Base-by-base conservation (phyloP, 192 early-diverging fungal genomes). In the Gryganskiella cystojenkinii region DNA sequence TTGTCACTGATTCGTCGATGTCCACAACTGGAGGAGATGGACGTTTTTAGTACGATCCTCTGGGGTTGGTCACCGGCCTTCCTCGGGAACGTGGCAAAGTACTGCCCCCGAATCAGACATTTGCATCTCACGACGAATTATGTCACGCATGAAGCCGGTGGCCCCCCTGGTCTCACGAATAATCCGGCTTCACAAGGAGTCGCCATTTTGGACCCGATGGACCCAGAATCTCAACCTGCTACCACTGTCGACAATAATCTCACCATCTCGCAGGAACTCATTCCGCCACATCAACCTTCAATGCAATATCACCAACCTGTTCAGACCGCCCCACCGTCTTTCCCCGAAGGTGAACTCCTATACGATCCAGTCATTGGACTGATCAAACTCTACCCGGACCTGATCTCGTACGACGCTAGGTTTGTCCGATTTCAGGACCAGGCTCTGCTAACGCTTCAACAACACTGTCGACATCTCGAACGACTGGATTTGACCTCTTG, bases 351-450 rank as follows among this genome's bases (percentile, higher is more conserved):
- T n/a, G 37, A 40, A 31, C 51, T 43, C 10, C n/a, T n/a, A n/a
- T 61, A 35, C 25, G 60, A 63, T 49, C 60, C 68, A 17, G 60
- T 63, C 1, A 27, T 61, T 7, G 60, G 56, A 25, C 27, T 71
- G 30, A 63, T 71, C 52, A 56, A 63, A n/a, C 28, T 56, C 9
- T 63, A 24, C 44, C 69, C 54, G 4, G 50, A 43, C 5, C 31
- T 71, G 27, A 19, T 54, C 15, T 70, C 67, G 1, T 71, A 62
- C 27, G 52, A 63, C 19, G 69, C 69, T 27, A 51, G 60, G 0
- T 71, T 62, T 50, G 69, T 71, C 35, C 42, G 42, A 3, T 71
- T 71, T 27, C 69, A 63, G 24, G 69, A 71, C 46, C 54, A 33
- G 34, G 9, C 69, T 7, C 44, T 71, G 22, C 9, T 11, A 30